phyloP scores from a whole-genome alignment of 176 grass and related monocot species.

The Paspalum notatum region DNA sequence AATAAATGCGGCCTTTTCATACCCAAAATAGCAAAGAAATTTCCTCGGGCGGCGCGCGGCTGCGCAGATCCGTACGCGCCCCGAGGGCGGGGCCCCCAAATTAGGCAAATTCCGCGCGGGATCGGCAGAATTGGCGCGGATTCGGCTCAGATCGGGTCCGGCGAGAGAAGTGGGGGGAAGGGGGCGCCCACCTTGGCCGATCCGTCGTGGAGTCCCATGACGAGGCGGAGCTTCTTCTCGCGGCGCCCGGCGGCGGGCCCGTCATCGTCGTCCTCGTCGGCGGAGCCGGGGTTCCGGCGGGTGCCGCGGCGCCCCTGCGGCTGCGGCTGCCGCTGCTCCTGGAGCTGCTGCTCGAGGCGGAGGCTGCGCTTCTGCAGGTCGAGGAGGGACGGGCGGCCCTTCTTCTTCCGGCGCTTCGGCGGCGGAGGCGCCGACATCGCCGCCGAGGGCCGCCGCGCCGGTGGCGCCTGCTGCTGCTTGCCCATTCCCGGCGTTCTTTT shows the following conservation, averaged over 20 bases:
- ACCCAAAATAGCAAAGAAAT: constrained; percentile 32
- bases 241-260: constrained; percentile 52
- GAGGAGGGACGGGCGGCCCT: constrained; percentile 90
- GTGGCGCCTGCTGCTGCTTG: constrained; percentile 71
- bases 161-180: neutral
- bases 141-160: constrained; percentile 44
- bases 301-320: constrained; percentile 39
- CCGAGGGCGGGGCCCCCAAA: neutral
- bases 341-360: constrained; percentile 61
- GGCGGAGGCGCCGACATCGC: constrained; percentile 70
- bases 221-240: constrained; percentile 91
- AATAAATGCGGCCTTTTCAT: constrained; percentile 46
- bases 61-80: constrained; percentile 57
- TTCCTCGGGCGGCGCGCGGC: constrained; percentile 52
- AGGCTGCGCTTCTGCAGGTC: constrained; percentile 85
- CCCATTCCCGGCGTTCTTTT: constrained; percentile 52
- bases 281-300: constrained; percentile 54
- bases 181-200: constrained; percentile 50
- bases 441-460: constrained; percentile 35
- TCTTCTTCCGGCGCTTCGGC: constrained; percentile 66
- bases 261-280: constrained; percentile 53
- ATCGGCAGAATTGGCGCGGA: constrained; percentile 43
- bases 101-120: constrained; percentile 34
- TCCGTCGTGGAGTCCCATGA: constrained; percentile 65
- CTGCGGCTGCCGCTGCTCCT: constrained; percentile 41